Evolutionary conservation across 306 rosid genomes (phyloP).

Genomic region (Canavalia ensiformis): DNA sequence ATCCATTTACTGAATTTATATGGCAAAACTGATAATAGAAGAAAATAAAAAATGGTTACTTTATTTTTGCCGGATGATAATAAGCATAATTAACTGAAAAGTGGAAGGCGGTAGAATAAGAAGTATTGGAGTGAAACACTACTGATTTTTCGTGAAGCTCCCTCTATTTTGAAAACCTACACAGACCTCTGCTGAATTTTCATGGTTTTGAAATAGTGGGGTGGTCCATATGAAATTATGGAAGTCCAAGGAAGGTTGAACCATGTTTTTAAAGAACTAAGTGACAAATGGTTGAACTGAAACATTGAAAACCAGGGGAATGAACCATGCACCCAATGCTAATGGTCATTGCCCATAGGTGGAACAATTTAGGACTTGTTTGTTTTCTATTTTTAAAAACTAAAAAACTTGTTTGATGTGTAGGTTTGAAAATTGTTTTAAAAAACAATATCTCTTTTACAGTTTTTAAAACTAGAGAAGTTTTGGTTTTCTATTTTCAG

Average conservation of each 20-base stretch:
- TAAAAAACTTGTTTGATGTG: no score
- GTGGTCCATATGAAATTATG: constrained; percentile 1
- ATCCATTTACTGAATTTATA: constrained; percentile 36
- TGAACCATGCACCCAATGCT: background rate
- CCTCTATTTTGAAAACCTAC: constrained; percentile 14
- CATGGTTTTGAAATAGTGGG: constrained; percentile 16
- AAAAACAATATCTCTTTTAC: no score
- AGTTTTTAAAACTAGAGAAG: no score
- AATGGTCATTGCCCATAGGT: constrained; percentile 2
- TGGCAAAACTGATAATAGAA: background rate
- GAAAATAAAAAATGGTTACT: constrained; percentile 3
- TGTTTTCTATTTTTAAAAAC: no score
- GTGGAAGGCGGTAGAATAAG: background rate
- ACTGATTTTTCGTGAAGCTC: background rate
- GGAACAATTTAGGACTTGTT: background rate
- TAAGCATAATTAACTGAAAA: background rate
- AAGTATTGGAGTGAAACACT: constrained; percentile 15
- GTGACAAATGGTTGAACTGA: constrained; percentile 31
- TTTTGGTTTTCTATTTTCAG: no score
- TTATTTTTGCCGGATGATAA: constrained; percentile 24
- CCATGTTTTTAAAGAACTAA: constrained; percentile 3
- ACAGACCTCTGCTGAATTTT: background rate
- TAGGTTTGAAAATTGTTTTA: no score
- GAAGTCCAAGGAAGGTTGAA: background rate
- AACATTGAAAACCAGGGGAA: background rate